Evolutionary conservation across 805 yeast species (phyloP), one percentile per base, ranked within the genome.

Genomic region (Candida sonorensis): DNA sequence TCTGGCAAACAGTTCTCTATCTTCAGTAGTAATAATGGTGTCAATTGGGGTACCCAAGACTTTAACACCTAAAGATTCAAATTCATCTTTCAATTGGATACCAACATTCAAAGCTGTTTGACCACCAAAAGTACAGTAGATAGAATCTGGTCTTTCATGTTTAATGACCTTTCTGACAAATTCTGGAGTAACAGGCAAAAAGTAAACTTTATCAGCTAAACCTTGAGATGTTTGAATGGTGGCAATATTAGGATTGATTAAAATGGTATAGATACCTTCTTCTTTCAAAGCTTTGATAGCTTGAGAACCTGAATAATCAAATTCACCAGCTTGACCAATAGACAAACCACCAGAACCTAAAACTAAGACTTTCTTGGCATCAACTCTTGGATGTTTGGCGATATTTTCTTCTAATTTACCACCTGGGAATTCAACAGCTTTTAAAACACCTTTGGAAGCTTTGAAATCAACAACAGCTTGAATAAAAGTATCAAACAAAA

Each of bases 271-370:
- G 58, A 85, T 88, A 61, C 83, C 72, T 35, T 94, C 94, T 64
- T 88, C 97, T 54, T 74, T 83, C 53, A 88, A 66, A 10, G 97
- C 97, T 62, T 88, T 88, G 60, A 88, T 90, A 31, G 97, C 97
- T 65, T 88, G 97, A 16, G 97, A 88, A 36, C 97, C 95, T 34
- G 94, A 81, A 61, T 90, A 90, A 62, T 90, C 97, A 51, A 90
- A 90, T 64, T 90, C 97, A 51, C 97, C 97, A 32, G 97, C 97
- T 64, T 90, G 97, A 39, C 97, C 97, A 57, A 90, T 90, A 33
- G 95, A 83, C 35, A 90, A 69, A 33, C 97, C 98, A 53, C 98
- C 98, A 7, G 97, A 90, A 9, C 98, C 98, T 54, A 90, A 83
- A 33, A 90, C 84, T 36, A 90, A 71, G 7, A 92, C 97, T 51